Conservation (phyloP, 2,329 filamentous ascomycete species). For the Colletotrichum caudatum region DNA sequence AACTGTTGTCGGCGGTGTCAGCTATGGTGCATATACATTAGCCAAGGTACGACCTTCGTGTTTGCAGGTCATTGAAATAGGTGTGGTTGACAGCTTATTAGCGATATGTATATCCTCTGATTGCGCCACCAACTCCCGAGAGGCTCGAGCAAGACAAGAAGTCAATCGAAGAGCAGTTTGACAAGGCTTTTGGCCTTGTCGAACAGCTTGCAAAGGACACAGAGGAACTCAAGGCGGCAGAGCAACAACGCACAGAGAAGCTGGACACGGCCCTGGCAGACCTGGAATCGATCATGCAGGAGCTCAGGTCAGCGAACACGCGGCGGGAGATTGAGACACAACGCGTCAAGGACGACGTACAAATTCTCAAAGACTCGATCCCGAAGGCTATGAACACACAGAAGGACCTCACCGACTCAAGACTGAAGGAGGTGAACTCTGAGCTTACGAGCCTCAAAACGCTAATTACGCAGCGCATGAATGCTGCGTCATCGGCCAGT, state of each 20-base stretch:
- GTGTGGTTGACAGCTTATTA: conserved; percentile 54
- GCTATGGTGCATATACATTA: conserved; percentile 89
- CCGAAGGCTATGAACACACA: conserved; percentile 90
- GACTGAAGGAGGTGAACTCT: conserved; percentile 84
- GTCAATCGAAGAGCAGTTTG: conserved; percentile 91
- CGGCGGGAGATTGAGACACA: conserved; percentile 89
- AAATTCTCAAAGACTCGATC: conserved; percentile 83
- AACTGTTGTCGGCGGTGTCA: conserved; percentile 88
- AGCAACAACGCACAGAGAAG: conserved; percentile 84
- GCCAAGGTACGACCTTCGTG: conserved; percentile 73
- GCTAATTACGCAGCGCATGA: conserved; percentile 76
- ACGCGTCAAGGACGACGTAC: conserved; percentile 87
- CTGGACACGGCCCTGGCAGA: conserved; percentile 85
- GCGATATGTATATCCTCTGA: conserved; percentile 91
- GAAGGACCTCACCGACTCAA: conserved; percentile 83
- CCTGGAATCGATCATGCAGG: conserved; percentile 83
- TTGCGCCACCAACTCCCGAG: conserved; percentile 92
- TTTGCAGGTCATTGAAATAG: background rate
- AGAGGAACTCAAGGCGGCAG: conserved; percentile 85
- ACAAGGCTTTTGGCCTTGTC: conserved; percentile 88
- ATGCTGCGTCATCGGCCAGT: conserved; percentile 46
- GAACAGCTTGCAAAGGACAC: conserved; percentile 95
- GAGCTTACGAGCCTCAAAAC: conserved; percentile 95
- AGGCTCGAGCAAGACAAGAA: conserved; percentile 96
- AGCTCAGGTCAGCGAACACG: conserved; percentile 84